Percentiles rank a stretch among this genome's conserved stretches.
Evolutionary conservation across 2,329 filamentous ascomycete species (phyloP).

Genomic region (Sphaerulina vaccinii): DNA sequence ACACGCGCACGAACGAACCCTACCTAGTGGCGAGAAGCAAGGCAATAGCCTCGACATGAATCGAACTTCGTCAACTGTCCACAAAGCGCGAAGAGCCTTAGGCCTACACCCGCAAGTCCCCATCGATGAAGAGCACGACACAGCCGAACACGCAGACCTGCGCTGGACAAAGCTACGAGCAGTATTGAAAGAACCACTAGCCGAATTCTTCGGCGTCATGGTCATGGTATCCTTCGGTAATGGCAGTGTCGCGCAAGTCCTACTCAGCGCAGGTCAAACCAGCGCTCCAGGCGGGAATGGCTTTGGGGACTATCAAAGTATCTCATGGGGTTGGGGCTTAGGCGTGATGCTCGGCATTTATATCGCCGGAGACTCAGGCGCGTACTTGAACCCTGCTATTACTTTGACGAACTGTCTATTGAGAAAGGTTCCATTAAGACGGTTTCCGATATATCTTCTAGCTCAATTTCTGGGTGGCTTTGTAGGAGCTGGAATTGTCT

Average conservation of each 20-base stretch:
- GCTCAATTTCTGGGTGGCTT: conserved; percentile 69
- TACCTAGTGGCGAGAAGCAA: conserved; percentile 13
- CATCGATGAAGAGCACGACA: conserved; percentile 44
- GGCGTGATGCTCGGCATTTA: conserved; percentile 65
- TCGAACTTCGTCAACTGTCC: conserved; percentile 11
- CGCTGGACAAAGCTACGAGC: conserved; percentile 40
- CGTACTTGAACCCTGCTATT: conserved; percentile 60
- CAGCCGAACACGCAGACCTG: conserved; percentile 37
- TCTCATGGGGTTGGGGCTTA: conserved; percentile 53
- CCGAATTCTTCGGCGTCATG: conserved; percentile 46
- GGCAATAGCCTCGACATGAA: conserved; percentile 7
- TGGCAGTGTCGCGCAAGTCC: conserved; percentile 45
- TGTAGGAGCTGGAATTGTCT: conserved; percentile 50
- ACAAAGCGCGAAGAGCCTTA: conserved; percentile 17
- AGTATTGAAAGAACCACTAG: conserved; percentile 43
- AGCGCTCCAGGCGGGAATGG: conserved; percentile 45
- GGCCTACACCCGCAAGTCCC: conserved; percentile 44
- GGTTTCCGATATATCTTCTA: conserved; percentile 66
- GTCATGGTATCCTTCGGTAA: conserved; percentile 48
- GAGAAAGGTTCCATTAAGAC: conserved; percentile 66
- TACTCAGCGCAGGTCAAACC: conserved; percentile 40
- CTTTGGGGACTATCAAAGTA: conserved; percentile 44
- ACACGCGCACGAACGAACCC: conserved; percentile 11
- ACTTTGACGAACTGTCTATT: conserved; percentile 68
- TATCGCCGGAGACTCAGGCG: conserved; percentile 35